Percentiles rank a stretch among this genome's conserved stretches.
These are phyloP conservation scores for Protomyces lactucae-debilis DNA, from an alignment of 1,139 yeast genomes.

Conservation along the genomic window DNA sequence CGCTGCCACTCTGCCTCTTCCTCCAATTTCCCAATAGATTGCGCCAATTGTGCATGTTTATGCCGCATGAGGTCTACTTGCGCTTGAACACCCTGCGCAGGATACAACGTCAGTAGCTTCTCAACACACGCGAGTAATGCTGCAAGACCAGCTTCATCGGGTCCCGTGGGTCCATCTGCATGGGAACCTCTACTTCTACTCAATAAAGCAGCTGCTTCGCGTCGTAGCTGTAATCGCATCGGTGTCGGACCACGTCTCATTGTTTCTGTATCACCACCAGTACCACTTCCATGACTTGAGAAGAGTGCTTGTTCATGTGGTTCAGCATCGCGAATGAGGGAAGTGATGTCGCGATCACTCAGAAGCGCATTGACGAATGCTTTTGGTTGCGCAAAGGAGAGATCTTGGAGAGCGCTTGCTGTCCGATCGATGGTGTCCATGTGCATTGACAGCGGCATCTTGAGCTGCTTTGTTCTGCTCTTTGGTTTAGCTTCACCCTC, in stretches of 20 bases:
- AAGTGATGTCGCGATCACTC: slow-evolving; percentile 7
- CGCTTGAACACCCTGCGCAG: slow-evolving; percentile 1
- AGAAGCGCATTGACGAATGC: slow-evolving; percentile 17
- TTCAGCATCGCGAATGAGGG: slow-evolving; percentile 22
- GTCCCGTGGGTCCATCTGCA: neutral
- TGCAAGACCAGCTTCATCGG: slow-evolving; percentile 3
- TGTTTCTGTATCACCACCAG: neutral
- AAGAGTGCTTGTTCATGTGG: slow-evolving; percentile 15
- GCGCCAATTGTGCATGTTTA: neutral
- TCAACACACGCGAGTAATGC: slow-evolving; percentile 9
- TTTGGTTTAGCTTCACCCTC: neutral
- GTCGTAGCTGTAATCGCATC: neutral
- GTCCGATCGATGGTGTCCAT: neutral
- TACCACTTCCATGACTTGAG: neutral
- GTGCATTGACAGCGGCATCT: slow-evolving; percentile 2
- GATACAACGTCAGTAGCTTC: neutral
- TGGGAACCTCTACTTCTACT: neutral
- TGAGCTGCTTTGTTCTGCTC: neutral
- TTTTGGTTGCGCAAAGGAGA: slow-evolving; percentile 13
- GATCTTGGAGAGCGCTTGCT: neutral
- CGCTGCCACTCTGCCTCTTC: slow-evolving; percentile 8
- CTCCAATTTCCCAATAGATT: slow-evolving; percentile 5
- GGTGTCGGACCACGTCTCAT: neutral
- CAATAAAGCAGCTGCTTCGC: neutral
- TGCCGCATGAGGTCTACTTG: slow-evolving; percentile 14